Percentiles rank a stretch among this genome's conserved stretches.
Conservation (phyloP, 257 asterid genomes). For the Solanum okadae region DNA sequence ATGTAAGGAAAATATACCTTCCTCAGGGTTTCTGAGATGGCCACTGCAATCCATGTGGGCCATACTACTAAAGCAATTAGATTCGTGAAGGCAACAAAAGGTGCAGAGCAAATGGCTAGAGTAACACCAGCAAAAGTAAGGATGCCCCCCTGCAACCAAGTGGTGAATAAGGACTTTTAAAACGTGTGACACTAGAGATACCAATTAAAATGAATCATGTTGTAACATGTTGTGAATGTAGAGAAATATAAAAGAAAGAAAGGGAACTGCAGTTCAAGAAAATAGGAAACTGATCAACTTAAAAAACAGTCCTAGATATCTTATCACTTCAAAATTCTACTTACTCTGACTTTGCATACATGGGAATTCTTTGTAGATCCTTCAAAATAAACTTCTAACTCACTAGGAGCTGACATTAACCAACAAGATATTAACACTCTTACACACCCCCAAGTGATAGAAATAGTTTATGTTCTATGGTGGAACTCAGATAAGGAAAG, state of each 20-base stretch:
- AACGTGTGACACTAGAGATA: background rate
- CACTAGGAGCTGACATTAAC: background rate
- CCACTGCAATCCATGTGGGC: constrained; percentile 96
- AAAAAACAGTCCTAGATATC: background rate
- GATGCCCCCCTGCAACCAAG: constrained; percentile 60
- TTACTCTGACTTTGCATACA: background rate
- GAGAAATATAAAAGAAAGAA: background rate
- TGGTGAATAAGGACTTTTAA: background rate
- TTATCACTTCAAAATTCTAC: background rate
- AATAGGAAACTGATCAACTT: background rate
- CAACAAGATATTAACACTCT: background rate
- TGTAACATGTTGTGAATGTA: background rate
- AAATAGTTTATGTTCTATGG: background rate
- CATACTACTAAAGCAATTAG: constrained; percentile 75
- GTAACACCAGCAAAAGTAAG: constrained; percentile 87
- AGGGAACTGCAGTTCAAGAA: background rate
- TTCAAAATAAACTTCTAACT: background rate
- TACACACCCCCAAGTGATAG: background rate
- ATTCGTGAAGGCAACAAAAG: constrained; percentile 66
- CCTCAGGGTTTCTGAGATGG: constrained; percentile 76
- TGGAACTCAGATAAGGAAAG: background rate
- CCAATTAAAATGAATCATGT: background rate
- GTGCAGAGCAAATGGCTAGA: constrained; percentile 69
- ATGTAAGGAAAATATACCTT: constrained; percentile 44
- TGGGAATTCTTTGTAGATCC: background rate